Conservation (phyloP, 495 filamentous ascomycete species). For the Penicillium daleae region DNA sequence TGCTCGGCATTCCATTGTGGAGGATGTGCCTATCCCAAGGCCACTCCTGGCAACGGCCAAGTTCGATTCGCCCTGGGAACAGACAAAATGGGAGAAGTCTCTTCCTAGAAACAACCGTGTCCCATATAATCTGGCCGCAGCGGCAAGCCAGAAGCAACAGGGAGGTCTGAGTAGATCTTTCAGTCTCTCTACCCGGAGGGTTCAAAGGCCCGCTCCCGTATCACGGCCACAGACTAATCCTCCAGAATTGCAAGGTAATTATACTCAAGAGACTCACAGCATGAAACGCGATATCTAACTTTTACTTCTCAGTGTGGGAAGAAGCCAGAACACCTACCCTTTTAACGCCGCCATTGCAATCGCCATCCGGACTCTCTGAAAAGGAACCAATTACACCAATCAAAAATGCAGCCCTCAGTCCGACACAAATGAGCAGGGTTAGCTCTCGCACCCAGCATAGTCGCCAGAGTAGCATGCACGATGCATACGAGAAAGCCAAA, state of each 20-base stretch:
- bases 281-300: neutral
- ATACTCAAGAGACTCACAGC: neutral
- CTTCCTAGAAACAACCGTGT: conserved; percentile 27
- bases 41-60: conserved; percentile 29
- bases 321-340: conserved; percentile 9
- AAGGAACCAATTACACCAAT: conserved; percentile 25
- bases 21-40: conserved; percentile 29
- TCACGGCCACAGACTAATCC: conserved; percentile 25
- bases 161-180: conserved; percentile 19
- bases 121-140: conserved; percentile 6
- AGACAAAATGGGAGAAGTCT: conserved; percentile 28
- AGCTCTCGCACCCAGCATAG: conserved; percentile 15
- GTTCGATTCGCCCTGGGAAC: conserved; percentile 30
- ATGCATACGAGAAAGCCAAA: conserved; percentile 34
- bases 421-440: conserved; percentile 7
- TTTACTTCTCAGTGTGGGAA: conserved; percentile 14
- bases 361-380: conserved; percentile 8
- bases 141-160: conserved; percentile 5
- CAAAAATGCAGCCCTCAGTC: conserved; percentile 17
- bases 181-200: conserved; percentile 24
- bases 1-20: conserved; percentile 21
- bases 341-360: conserved; percentile 6
- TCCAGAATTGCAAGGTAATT: conserved; percentile 23
- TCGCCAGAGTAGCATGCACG: conserved; percentile 21
- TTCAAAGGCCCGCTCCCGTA: conserved; percentile 16